phyloP scores from a whole-genome alignment of 2,329 filamentous ascomycete species.

The Exophiala spinifera region DNA sequence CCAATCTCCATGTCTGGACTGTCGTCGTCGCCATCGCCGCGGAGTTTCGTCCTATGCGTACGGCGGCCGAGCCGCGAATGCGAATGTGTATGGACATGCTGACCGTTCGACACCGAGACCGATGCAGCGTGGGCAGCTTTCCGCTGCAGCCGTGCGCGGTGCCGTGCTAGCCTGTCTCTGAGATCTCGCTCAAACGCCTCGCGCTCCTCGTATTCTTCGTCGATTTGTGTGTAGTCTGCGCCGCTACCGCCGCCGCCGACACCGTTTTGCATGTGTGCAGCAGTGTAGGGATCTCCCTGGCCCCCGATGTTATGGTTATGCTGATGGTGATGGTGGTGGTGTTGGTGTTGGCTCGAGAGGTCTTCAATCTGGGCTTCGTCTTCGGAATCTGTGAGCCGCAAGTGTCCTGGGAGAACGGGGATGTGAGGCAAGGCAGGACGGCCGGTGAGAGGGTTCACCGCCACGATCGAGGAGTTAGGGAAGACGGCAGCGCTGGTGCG shows the following conservation, averaged over 20 bases:
- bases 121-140: neutral
- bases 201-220: conserved; percentile 20
- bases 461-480: conserved; percentile 26
- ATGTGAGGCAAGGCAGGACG: conserved; percentile 31
- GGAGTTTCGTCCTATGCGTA: neutral
- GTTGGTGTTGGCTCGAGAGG: neutral
- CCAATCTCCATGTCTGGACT: neutral
- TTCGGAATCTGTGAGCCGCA: conserved; percentile 39
- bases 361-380: conserved; percentile 26
- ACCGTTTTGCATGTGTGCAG: conserved; percentile 7
- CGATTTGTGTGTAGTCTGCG: conserved; percentile 21
- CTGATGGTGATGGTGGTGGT: too few species aligned
- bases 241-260: too few species aligned
- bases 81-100: neutral
- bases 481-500: conserved; percentile 21
- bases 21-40: neutral
- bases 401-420: conserved; percentile 39
- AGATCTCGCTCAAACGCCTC: conserved; percentile 24
- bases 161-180: conserved; percentile 24
- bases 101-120: neutral
- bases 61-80: neutral
- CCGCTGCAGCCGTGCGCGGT: conserved; percentile 21
- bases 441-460: conserved; percentile 27
- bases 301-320: neutral
- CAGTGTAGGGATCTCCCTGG: neutral